Evolutionary conservation across 2,329 filamentous ascomycete species (phyloP).

Genomic region (Verticillium longisporum): DNA sequence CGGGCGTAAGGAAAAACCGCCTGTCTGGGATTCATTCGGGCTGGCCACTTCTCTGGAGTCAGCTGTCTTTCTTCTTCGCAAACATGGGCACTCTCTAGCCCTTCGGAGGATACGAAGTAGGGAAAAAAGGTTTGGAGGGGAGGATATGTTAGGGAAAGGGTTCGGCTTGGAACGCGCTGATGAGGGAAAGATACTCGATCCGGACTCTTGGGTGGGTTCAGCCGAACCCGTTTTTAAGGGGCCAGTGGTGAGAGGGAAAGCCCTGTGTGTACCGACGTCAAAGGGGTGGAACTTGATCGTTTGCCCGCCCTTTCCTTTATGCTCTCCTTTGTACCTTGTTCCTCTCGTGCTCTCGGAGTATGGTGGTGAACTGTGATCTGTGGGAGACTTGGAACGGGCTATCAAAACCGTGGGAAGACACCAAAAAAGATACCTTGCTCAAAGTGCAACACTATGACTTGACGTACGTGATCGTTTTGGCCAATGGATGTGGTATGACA

Average conservation of each 20-base stretch:
- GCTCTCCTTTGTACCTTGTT: not conserved
- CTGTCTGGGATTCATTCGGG: not conserved
- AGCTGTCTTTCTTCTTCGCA: not conserved
- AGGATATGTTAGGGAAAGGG: slow-evolving; percentile 29
- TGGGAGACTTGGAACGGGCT: not conserved
- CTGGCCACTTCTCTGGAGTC: slow-evolving; percentile 16
- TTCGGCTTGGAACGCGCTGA: slow-evolving; percentile 66
- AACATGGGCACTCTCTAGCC: not conserved
- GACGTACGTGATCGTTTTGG: not conserved
- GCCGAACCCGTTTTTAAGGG: not conserved
- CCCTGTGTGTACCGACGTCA: slow-evolving; percentile 71
- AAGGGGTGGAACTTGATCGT: slow-evolving; percentile 83
- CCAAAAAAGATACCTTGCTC: not conserved
- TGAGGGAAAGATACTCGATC: slow-evolving; percentile 97
- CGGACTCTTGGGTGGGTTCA: not conserved
- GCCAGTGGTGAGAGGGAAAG: slow-evolving; percentile 71
- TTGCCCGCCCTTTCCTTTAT: slow-evolving; percentile 48
- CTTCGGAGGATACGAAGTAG: slow-evolving; percentile 4
- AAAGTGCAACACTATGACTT: not conserved
- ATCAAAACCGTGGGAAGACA: not conserved
- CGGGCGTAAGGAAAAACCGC: slow-evolving; percentile 8
- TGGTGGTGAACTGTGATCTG: not conserved
- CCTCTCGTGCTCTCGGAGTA: not conserved
- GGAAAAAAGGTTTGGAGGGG: slow-evolving; percentile 1
- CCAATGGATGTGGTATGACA: not conserved